Base-by-base conservation (phyloP, 1,284 basidiomycete genomes). In the Leccinum subatratum region DNA sequence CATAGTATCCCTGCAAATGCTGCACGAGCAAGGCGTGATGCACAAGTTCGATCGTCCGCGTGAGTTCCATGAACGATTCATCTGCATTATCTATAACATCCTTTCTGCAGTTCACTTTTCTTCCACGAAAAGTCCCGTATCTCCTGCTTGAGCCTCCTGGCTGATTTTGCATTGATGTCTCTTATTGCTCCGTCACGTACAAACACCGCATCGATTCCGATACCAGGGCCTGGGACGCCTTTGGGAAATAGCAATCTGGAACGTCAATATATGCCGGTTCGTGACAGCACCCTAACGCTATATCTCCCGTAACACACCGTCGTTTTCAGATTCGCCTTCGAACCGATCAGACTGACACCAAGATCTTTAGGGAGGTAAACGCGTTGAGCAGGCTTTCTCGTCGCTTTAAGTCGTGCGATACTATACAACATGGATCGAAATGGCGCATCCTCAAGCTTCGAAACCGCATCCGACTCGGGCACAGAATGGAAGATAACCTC, bases 291-390 rank as follows among this genome's bases (percentile, higher is more conserved):
- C 30, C 22, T 3, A 14, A 30, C 9, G 12, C 3, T 56, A 34
- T 28, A 16, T 63, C n/a, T 20, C 6, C 4, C 37, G 16, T 8
- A 3, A 42, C 3, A 11, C 16, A 67, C 57, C 18, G 18, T 37
- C 3, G n/a, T 60, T 39, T 20, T 32, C 51, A 97, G 79, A 89
- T 98, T 73, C 89, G 89, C 64, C 83, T 98, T 16, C 87, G 89
- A 61, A 89, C 89, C 0, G 83, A 84, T 57, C 91, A 94, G 69
- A 91, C 89, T 68, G 94, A 96, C 74, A 88, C 86, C 64, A 93
- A 91, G 77, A 95, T 97, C 65, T 91, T 95, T 73, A 86, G 96
- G 11, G 95, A 98, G 78, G 94, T 98, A 63, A 93, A 93, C 70
- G 92, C 93, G 0, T 81, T 98, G 20, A 95, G 93, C 69, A 83